phyloP scores from a whole-genome alignment of 148 eudicot species.

The Chenopodium formosanum region DNA sequence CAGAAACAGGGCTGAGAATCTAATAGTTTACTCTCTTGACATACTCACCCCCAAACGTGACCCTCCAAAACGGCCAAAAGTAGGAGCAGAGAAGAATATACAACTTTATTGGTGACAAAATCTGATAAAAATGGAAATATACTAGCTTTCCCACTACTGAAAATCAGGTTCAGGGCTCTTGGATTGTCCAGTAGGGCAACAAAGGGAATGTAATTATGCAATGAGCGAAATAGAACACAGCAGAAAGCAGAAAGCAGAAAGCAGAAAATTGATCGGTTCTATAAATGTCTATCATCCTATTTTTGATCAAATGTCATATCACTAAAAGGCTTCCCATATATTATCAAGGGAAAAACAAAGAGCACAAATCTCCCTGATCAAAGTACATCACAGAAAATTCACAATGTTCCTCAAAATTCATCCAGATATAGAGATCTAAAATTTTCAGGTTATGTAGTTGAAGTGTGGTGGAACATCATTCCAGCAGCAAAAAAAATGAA shows the following conservation, averaged over 20 bases:
- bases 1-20: neutral
- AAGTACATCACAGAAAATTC: neutral
- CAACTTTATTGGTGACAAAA: neutral
- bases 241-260: neutral
- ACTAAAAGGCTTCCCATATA: neutral
- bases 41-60: neutral
- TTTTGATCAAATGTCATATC: neutral
- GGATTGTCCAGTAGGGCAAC: neutral
- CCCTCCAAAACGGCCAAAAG: neutral
- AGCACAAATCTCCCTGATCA: neutral
- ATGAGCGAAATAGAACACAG: neutral
- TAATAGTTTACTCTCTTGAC: neutral
- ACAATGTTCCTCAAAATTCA: neutral
- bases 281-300: neutral
- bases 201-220: neutral
- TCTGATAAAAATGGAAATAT: too few species aligned
- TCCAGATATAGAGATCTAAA: neutral
- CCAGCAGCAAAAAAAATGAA: neutral
- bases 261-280: neutral
- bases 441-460: too few species aligned
- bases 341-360: neutral
- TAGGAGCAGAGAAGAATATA: neutral
- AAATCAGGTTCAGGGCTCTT: neutral
- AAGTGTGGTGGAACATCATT: too few species aligned
- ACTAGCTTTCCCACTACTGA: too few species aligned